Evolutionary conservation across 805 yeast genomes (phyloP), one percentile per base, ranked within the genome.

Genomic region (Alloascoidea hylecoeti): DNA sequence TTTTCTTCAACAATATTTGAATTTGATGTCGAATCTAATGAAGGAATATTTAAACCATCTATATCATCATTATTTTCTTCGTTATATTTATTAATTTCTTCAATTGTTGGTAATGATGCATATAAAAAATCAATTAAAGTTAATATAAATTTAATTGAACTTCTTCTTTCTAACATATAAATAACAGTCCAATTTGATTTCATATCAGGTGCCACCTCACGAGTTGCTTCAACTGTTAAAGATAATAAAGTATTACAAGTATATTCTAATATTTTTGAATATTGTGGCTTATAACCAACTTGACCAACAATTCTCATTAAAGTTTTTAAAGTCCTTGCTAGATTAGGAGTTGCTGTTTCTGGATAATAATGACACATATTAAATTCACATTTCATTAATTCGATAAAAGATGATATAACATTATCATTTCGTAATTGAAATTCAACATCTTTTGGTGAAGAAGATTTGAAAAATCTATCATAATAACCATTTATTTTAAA

Each of bases 241-340:
- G 30, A 23, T 23, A 23, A n/a, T 9, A 23, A n/a, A n/a, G 30
- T 23, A 23, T 23, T 23, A n/a, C 30, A 23, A 9, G 30, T 23
- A n/a, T 23, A 23, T n/a, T 23, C 13, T 9, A 23, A n/a, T n/a
- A 23, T 9, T 23, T 23, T 23, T 23, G 30, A 9, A n/a, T 23
- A 23, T 23, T 23, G 30, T 23, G 30, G 30, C n/a, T 23, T 23
- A n/a, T 9, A 23, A n/a, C 30, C 30, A 23, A 23, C n/a, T 23
- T 9, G 9, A n/a, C 13, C 30, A n/a, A 23, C n/a, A 9, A 23
- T 23, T 23, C 13, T 9, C n/a, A 23, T 23, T 9, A 23, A n/a
- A 23, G 30, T n/a, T 9, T 9, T 9, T 9, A n/a, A 23, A 23
- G 30, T 9, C 30, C 30, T 9, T 23, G 30, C 9, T 9, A 23